Base-by-base conservation (phyloP, 2,329 filamentous ascomycete species). In the Claviceps pusilla region DNA sequence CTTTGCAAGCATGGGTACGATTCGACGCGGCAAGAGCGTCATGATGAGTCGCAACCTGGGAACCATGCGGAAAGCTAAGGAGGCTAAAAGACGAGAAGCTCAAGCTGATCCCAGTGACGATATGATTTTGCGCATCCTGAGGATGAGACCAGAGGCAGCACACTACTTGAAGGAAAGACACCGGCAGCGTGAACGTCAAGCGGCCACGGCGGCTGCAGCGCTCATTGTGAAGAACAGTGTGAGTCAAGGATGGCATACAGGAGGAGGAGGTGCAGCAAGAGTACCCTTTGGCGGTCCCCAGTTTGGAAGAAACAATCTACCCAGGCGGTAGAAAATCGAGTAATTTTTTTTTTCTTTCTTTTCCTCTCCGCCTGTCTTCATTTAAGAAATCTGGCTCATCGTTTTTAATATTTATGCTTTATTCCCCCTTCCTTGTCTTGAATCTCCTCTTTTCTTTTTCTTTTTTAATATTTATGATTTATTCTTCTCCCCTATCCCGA, bases 61-160 rank as follows among this genome's bases (percentile, higher is more conserved):
- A 48, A 97, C 93, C 7, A 97, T 98, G 89, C 85, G 83, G 62
- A 88, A 91, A 65, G 89, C 87, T 45, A 97, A 97, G 70, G 89
- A 95, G 67, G 91, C 95, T 70, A 96, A 95, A 73, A 79, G 93
- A 59, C 89, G 90, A 62, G 91, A 97, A 67, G 89, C 89, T 1
- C 93, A 98, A 66, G 91, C 93, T 1, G 93, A 97, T 66, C 91
- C 93, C 1, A 95, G 86, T 66, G 93, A 98, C 68, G 93, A 98
- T 66, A 97, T 97, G 87, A 97, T 98, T 60, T 70, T 98, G 62
- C 79, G 93, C 24, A 98, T 98, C 59, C 70, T 98, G 60, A 79
- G 93, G 52, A 98, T 98, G 93, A 77, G 93, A 53, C 89, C 89
- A 2, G 93, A 97, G 71, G 93, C 93, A 3, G 79, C 83, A 50